Percentiles rank a stretch among this genome's conserved stretches.
Evolutionary conservation across 345 rosid species (phyloP).

Genomic region (Gossypium rotundifolium): DNA sequence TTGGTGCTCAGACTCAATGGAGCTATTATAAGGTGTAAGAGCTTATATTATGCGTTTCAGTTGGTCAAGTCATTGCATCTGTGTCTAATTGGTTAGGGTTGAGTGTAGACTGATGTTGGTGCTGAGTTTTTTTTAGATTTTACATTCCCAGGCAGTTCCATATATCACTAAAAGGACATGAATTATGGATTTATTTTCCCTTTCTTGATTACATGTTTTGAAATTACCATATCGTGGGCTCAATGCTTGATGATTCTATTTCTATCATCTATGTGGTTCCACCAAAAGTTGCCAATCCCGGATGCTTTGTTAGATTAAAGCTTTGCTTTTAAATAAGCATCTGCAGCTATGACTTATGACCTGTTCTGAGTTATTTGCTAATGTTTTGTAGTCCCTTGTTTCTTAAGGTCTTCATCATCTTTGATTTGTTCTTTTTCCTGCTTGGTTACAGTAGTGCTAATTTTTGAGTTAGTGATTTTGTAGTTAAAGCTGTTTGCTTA

Average conservation of each 20-base stretch:
- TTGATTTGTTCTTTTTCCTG: background rate
- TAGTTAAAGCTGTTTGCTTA: background rate
- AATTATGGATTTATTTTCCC: background rate
- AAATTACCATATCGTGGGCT: background rate
- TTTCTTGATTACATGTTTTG: background rate
- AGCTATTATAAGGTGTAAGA: conserved; percentile 83
- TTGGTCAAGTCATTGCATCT: background rate
- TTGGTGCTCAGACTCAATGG: conserved; percentile 58
- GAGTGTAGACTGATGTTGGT: background rate
- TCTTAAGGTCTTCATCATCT: background rate
- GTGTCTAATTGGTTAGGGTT: background rate
- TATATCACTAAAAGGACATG: background rate
- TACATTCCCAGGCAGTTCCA: no score
- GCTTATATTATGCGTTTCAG: background rate
- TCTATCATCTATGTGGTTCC: background rate
- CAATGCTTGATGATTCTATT: background rate
- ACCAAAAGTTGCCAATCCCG: background rate
- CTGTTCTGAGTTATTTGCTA: background rate
- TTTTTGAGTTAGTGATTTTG: background rate
- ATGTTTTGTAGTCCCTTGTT: background rate
- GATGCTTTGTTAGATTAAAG: background rate
- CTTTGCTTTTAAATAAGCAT: background rate
- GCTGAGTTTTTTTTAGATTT: background rate
- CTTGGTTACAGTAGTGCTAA: background rate
- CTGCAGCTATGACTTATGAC: background rate